Evolutionary conservation across 2,329 filamentous ascomycete species (phyloP), one percentile per base, ranked within the genome.

Genomic region (Thielaviopsis ethacetica): DNA sequence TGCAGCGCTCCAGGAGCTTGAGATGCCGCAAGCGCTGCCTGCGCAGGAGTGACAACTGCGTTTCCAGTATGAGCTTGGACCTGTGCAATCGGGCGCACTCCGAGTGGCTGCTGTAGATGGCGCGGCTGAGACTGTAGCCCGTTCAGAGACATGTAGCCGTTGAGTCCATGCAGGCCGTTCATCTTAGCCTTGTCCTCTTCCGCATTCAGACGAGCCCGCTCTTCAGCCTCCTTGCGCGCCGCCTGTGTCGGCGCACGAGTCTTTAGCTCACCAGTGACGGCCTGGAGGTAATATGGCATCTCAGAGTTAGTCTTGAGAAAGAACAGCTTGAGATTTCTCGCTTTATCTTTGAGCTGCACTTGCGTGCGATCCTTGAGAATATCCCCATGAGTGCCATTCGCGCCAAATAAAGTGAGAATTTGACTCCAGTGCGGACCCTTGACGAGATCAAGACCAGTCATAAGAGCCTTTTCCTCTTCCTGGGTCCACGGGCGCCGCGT

Each of bases 351-450:
- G 13, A 95, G 76, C 68, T 95, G 90, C 0, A 95, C 90, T 67
- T 95, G 89, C 52, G 90, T 94, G 38, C 89, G 80, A 67, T 95
- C 90, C 65, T 91, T 91, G 21, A 95, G 76, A 24, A 91, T 86
- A 65, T 91, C 85, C 53, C 83, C 91, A 24, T 91, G 81, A 0
- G 84, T 86, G 5, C 90, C 90, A 50, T 85, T 86, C 0, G 82
- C 79, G 0, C 90, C 90, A 67, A 91, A 95, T 50, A 95, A 78
- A 1, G 84, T 84, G 13, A 95, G 75, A 53, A 95, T 95, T 67
- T 95, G 89, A 64, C 87, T 91, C 90, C 90, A 95, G 66, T 95
- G 89, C 19, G 90, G 90, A 0, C 90, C 90, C 67, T 91, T 90
- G 53, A 95, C 90, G 68, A 86, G 82, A 66, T 94, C 90, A 3